Base-by-base conservation (phyloP, 2,329 filamentous ascomycete species). In the Alternaria sp. region DNA sequence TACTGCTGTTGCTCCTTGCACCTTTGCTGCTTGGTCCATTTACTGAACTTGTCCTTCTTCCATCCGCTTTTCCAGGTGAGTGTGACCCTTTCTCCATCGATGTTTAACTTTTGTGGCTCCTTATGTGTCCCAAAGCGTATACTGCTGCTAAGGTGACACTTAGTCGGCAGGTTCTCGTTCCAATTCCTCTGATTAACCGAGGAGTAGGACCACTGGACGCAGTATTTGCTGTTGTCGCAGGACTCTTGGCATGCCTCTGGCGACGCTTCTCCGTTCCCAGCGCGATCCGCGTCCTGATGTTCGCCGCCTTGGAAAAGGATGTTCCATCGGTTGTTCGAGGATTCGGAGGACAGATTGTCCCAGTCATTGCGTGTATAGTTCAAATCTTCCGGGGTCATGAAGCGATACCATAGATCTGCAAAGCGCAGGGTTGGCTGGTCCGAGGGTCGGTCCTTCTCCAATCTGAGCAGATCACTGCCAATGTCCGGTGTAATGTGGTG, bases 401-500 rank as follows among this genome's bases (percentile, higher is more conserved):
- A 77, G n/a, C 63, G 66, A 6, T 66, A 52, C 70, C 71, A 78
- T 1, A 78, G 54, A 47, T 76, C 74, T 8, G 72, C 71, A 26
- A 73, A 76, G 4, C 69, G 68, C 4, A 77, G 47, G 2, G 71
- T 67, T 7, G 65, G 66, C n/a, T 69, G 63, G 23, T 72, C 55
- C 13, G 69, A 62, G 9, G 54, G 59, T 23, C 69, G 65, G 11
- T 77, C 71, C 54, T 80, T 79, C 67, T 86, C 83, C 30, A 86
- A 84, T 8, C 79, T 77, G 74, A 80, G 83, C 43, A 86, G 77
- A 4, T 77, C 73, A 47, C 80, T 74, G 13, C 83, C 80, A 8
- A 86, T 81, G 1, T 72, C 66, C 1, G 82, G 71, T 0, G 79
- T 74, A 6, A 87, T 75, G 66, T 86, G 84, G 60, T 87, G 85